Conservation (phyloP, 257 asterid genomes). For the Agastache rugosa region DNA sequence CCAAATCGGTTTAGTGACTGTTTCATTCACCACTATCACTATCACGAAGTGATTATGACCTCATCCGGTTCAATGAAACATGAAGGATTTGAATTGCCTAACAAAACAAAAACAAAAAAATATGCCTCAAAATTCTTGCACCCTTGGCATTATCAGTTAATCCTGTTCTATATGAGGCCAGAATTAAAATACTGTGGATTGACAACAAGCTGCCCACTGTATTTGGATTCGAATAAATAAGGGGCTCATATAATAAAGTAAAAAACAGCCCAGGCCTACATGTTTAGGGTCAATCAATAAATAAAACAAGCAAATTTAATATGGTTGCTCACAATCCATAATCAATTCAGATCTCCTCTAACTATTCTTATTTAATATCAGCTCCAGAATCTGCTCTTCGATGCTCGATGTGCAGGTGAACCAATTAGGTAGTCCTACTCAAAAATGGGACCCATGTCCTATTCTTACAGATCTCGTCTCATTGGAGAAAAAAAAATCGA, state of each 20-base stretch:
- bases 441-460: slow-evolving; percentile 46
- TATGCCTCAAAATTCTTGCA: slow-evolving; percentile 6
- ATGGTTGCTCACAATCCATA: slow-evolving; percentile 48
- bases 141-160: slow-evolving; percentile 35
- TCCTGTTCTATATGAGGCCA: slow-evolving; percentile 17
- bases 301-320: slow-evolving; percentile 41
- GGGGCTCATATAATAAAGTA: slow-evolving; percentile 15
- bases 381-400: slow-evolving; percentile 35
- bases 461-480: slow-evolving; percentile 18
- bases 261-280: slow-evolving; percentile 30
- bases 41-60: slow-evolving; percentile 4
- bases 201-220: slow-evolving; percentile 39
- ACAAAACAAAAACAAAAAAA: neutral
- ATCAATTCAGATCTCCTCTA: slow-evolving; percentile 39
- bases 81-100: slow-evolving; percentile 9
- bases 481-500: neutral
- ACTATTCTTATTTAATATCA: slow-evolving; percentile 41
- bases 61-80: neutral
- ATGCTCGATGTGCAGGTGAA: slow-evolving; percentile 44
- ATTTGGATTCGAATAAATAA: slow-evolving; percentile 29
- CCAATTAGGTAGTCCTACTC: slow-evolving; percentile 48
- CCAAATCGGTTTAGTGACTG: neutral
- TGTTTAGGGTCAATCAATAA: slow-evolving; percentile 30
- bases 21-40: slow-evolving; percentile 2
- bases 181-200: slow-evolving; percentile 31